phyloP scores from a whole-genome alignment of 2,329 filamentous ascomycete genomes.

The Aspergillus chevalieri region DNA sequence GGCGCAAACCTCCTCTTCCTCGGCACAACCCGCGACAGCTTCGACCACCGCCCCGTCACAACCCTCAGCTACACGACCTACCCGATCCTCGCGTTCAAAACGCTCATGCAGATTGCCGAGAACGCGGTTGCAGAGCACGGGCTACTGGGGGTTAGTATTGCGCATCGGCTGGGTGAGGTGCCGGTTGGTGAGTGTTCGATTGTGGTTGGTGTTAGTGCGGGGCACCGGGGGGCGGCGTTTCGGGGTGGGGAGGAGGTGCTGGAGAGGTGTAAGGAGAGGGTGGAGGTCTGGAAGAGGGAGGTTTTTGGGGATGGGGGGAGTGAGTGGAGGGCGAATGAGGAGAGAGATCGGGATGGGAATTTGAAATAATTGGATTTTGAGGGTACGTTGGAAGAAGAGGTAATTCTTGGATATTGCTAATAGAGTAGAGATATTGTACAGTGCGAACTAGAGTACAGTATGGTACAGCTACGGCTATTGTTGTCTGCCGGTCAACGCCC shows the following conservation, averaged over 20 bases:
- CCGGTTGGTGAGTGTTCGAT: conserved; percentile 92
- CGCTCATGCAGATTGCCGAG: conserved; percentile 32
- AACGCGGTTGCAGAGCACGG: conserved; percentile 51
- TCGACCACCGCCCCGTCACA: conserved; percentile 35
- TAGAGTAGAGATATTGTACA: conserved; percentile 23
- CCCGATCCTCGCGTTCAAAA: conserved; percentile 37
- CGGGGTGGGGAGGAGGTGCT: conserved; percentile 79
- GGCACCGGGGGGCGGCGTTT: conserved; percentile 83
- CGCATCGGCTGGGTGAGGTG: conserved; percentile 78
- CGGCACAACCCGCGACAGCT: conserved; percentile 41
- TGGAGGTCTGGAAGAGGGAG: conserved; percentile 95
- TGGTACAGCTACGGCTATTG: neutral
- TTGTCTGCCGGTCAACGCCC: conserved; percentile 42
- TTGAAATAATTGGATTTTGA: neutral
- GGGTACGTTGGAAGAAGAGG: neutral
- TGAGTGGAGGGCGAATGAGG: conserved; percentile 76
- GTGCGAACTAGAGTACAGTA: neutral
- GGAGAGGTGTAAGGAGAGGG: conserved; percentile 74
- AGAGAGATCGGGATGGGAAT: conserved; percentile 53
- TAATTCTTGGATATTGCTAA: neutral
- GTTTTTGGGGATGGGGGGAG: conserved; percentile 66
- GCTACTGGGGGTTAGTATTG: conserved; percentile 68
- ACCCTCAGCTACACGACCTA: conserved; percentile 43
- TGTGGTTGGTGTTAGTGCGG: conserved; percentile 74
- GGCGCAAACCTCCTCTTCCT: conserved; percentile 44